A percentile compares a stretch with the other conserved stretches of the same genome.
These are phyloP conservation scores for Naganishia liquefaciens DNA, from an alignment of 1,284 basidiomycete species.

Conservation along the genomic window DNA sequence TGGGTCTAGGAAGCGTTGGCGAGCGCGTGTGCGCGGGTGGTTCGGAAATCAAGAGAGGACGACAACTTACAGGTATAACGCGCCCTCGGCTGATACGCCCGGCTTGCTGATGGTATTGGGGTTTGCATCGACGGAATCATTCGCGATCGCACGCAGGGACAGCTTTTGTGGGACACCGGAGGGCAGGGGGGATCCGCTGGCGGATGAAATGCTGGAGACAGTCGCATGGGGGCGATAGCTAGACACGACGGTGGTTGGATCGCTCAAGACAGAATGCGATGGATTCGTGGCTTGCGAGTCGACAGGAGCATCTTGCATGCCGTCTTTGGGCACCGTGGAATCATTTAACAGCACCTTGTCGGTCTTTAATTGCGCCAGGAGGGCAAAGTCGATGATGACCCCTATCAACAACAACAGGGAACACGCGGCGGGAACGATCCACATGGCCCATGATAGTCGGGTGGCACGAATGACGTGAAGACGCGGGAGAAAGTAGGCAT, in stretches of 20 bases:
- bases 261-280: too few relatives aligned
- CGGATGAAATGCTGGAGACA: too few relatives aligned
- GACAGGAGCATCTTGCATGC: not conserved
- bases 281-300: not conserved
- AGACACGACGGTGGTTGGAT: too few relatives aligned
- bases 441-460: not conserved
- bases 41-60: not conserved
- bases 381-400: slow-evolving; percentile 5
- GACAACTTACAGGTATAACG: not conserved
- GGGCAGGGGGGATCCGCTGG: too few relatives aligned
- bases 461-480: not conserved
- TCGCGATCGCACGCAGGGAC: too few relatives aligned
- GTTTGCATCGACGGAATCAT: too few relatives aligned
- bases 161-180: too few relatives aligned
- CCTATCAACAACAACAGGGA: slow-evolving; percentile 3
- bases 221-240: too few relatives aligned
- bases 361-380: not conserved
- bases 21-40: too few relatives aligned
- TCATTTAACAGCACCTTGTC: not conserved
- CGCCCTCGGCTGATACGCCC: not conserved
- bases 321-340: not conserved
- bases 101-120: too few relatives aligned
- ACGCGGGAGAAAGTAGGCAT: not conserved
- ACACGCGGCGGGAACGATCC: not conserved
- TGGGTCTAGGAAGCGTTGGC: not conserved